These are phyloP conservation scores for Leucocoprinus sp. DNA, from an alignment of 768 basidiomycete species.

Conservation along the genomic window DNA sequence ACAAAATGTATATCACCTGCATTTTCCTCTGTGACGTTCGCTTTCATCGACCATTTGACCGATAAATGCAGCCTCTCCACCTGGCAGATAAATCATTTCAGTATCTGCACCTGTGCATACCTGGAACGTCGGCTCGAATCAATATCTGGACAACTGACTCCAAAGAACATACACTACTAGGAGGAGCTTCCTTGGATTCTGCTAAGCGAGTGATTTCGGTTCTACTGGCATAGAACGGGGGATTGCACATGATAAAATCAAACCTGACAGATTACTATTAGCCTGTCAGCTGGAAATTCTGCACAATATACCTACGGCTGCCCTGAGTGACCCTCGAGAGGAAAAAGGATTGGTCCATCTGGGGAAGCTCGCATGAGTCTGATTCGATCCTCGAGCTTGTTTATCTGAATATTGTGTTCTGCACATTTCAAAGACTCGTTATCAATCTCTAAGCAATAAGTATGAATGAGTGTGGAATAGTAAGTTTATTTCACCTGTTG, in stretches of 20 bases:
- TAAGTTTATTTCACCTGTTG: slow-evolving; percentile 46
- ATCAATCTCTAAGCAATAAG: slow-evolving; percentile 56
- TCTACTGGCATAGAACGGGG: slow-evolving; percentile 81
- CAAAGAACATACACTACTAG: slow-evolving; percentile 53
- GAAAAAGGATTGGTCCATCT: slow-evolving; percentile 38
- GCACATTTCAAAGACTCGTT: slow-evolving; percentile 49
- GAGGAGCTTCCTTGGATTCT: slow-evolving; percentile 52
- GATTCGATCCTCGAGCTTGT: slow-evolving; percentile 48
- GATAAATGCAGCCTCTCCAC: slow-evolving; percentile 82
- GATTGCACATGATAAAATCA: slow-evolving; percentile 92
- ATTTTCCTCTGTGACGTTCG: slow-evolving; percentile 34
- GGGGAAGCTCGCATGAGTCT: slow-evolving; percentile 30
- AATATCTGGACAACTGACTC: neutral
- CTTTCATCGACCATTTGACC: slow-evolving; percentile 73
- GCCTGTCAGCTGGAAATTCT: too few species aligned
- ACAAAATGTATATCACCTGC: slow-evolving; percentile 38
- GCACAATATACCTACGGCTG: slow-evolving; percentile 13
- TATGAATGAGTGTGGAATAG: neutral
- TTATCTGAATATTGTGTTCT: slow-evolving; percentile 44
- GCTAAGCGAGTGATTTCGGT: slow-evolving; percentile 59
- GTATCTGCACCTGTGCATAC: slow-evolving; percentile 79
- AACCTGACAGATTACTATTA: slow-evolving; percentile 41
- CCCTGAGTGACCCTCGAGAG: slow-evolving; percentile 19
- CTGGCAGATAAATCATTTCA: slow-evolving; percentile 79
- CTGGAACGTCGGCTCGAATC: slow-evolving; percentile 28